Evolutionary conservation across 257 asterid species (phyloP), one percentile per base, ranked within the genome.

Genomic region (Solanum clarkiae): DNA sequence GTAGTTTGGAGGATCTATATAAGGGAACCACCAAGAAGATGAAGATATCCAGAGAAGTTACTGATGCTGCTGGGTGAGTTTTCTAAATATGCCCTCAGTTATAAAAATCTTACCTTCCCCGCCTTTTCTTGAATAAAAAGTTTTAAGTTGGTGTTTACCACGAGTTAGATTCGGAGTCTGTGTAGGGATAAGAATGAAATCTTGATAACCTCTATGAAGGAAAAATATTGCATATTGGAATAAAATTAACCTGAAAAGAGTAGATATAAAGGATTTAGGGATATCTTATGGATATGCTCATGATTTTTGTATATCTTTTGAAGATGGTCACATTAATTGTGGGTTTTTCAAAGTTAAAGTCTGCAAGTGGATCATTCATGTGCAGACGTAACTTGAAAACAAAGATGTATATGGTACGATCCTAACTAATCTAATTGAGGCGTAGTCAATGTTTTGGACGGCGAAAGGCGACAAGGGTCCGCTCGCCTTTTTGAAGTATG

Each of bases 1-100:
- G 97, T 83, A 92, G 93, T 85, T 89, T 93, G 92, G 97, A 93
- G 92, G 95, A 93, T 87, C 88, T 93, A 87, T 93, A 91, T 49
- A 93, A 90, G 89, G 97, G 97, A 72, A 90, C 95, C 68, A 84
- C 92, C 11, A 93, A 92, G 86, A 93, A 93, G 93, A 93, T 93
- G 95, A 93, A 91, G 91, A 93, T 93, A 84, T 93, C 97, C 18
- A 85, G 97, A 86, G 95, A 93, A 85, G 91, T 88, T 26, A 44
- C 70, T 16, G 97, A 93, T 82, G 51, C 91, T n/a, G 86, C 81
- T 84, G 93, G 97, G 97, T 93, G 90, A 88, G 80, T 53, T 66
- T 26, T 22, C 18, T 8, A 10, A 44, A 80, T n/a, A 36, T 79
- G n/a, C 40, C 13, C 40, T 70, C 66, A 75, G 59, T 20, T 10